Base-by-base conservation (phyloP, 805 yeast species). In the Lipomyces anomalus region DNA sequence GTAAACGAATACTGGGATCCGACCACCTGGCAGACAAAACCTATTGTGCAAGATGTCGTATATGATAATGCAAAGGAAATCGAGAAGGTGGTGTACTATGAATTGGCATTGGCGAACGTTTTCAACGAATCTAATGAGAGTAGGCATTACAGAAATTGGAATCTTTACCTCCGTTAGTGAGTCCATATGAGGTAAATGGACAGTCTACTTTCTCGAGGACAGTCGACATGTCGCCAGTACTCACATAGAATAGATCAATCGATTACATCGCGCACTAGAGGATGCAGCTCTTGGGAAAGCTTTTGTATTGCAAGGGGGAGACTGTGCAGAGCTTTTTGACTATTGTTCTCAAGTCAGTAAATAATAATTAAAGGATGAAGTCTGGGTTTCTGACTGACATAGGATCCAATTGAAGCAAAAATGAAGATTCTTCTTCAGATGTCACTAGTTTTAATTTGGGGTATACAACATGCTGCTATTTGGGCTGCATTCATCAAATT, bases 371-470 rank as follows among this genome's bases (percentile, higher is more conserved):
- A 3, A 16, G 11, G 11, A n/a, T 4, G 26, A n/a, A 23, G 17
- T 21, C 17, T 34, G 6, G 21, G 30, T 17, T 24, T 22, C 20
- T 22, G 16, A 7, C 11, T n/a, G 4, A 4, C 23, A 4, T 21
- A 49, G 49, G 54, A 50, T 28, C 46, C 61, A 9, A 69, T 68
- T 46, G 72, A 69, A 46, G 63, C 65, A 29, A 67, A 69, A 55
- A 61, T 68, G 47, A 69, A 68, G 53, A 67, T 69, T 3, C 52
- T 68, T 42, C 55, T 68, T 46, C 73, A 68, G 46, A 68, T 68
- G 73, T 64, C 70, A 7, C 49, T 68, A 40, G 73, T 68, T 17
- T 60, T 68, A n/a, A 60, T 69, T 42, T 69, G 71, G 71, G 72
- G 56, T 42, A 47, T 4, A 32, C 13, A 6, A n/a, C 6, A 40